Base-by-base conservation (phyloP, 345 rosid genomes). In the Aquilaria sinensis region DNA sequence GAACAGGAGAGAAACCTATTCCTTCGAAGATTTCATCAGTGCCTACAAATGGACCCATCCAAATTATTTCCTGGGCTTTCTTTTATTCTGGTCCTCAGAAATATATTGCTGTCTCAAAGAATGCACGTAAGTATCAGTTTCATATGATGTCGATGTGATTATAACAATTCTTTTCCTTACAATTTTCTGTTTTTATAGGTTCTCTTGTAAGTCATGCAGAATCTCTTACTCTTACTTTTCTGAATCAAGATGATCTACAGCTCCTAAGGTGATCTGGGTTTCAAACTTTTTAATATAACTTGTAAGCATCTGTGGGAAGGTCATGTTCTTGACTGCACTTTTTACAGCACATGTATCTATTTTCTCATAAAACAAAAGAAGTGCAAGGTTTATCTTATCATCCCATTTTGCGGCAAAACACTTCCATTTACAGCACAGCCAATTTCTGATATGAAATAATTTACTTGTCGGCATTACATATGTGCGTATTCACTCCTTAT, bases 1-100 rank as follows among this genome's bases (percentile, higher is more conserved):
- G 99, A 89, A 83, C 83, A 83, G 72, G 99, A 95, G 67, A 87
- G 93, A 76, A 84, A 91, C 74, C 82, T 83, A 55, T 95, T 95
- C 70, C 82, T 91, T 73, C 74, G 62, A 68, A 87, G 73, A 64
- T 85, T 95, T 75, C 63, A 85, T 58, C 80, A 81, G 62, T 93
- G 90, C 73, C 65, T 95, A 80, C 77, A 61, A 64, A 71, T 68
- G 68, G 93, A 87, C 78, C 89, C 88, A 57, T 70, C 81, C 61
- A 73, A 78, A 68, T 77, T 79, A 49, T 76, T 84, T 56, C 84
- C 96, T 58, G 80, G 77, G 56, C 65, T 79, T 76, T 74, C 82
- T 57, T 84, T 76, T 72, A 60, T 82, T 72, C 86, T 12, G 82
- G 79, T 67, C 76, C 77, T 14, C 78, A 76, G 72, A 95, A 82